Percentiles rank a stretch among this genome's conserved stretches.
These are phyloP conservation scores for Trypethelium eluteriae DNA, from an alignment of 495 filamentous ascomycete species.

Conservation along the genomic window DNA sequence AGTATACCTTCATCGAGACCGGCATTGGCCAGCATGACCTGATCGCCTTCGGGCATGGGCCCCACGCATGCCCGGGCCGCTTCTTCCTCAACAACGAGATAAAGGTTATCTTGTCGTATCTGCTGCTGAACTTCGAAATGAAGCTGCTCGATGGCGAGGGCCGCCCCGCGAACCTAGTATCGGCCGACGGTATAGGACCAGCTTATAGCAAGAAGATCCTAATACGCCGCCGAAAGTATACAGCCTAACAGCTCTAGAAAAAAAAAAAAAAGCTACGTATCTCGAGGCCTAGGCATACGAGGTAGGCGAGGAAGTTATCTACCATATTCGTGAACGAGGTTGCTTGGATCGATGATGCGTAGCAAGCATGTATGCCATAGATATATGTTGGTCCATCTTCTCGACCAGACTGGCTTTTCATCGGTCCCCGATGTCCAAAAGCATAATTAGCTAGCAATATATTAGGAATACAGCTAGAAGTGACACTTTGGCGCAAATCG, in stretches of 20 bases:
- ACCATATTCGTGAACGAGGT: conserved; percentile 8
- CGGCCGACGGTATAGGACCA: conserved; percentile 7
- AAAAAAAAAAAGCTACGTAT: conserved; percentile 1
- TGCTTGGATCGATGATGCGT: conserved; percentile 8
- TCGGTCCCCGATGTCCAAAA: conserved; percentile 10
- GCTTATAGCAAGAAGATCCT: conserved; percentile 10
- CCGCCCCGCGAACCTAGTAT: conserved; percentile 11
- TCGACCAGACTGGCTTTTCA: conserved; percentile 7
- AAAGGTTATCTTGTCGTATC: conserved; percentile 35
- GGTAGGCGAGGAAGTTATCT: conserved; percentile 10
- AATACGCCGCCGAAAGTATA: conserved; percentile 10
- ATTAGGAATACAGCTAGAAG: conserved; percentile 10
- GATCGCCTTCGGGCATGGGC: conserved; percentile 43
- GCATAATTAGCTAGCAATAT: conserved; percentile 10
- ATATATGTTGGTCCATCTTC: conserved; percentile 9
- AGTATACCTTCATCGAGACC: conserved; percentile 41
- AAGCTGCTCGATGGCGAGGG: conserved; percentile 7
- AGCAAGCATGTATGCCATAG: conserved; percentile 8
- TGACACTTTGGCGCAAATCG: conserved; percentile 5
- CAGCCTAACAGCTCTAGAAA: not conserved
- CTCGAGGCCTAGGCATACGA: conserved; percentile 10
- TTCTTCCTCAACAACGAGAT: conserved; percentile 46
- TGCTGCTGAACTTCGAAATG: conserved; percentile 20
- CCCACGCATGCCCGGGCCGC: conserved; percentile 48
- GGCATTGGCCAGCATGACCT: conserved; percentile 31